Evolutionary conservation across 1,139 yeast species (phyloP), one percentile per base, ranked within the genome.

Genomic region (Arxiozyma slooffiae): DNA sequence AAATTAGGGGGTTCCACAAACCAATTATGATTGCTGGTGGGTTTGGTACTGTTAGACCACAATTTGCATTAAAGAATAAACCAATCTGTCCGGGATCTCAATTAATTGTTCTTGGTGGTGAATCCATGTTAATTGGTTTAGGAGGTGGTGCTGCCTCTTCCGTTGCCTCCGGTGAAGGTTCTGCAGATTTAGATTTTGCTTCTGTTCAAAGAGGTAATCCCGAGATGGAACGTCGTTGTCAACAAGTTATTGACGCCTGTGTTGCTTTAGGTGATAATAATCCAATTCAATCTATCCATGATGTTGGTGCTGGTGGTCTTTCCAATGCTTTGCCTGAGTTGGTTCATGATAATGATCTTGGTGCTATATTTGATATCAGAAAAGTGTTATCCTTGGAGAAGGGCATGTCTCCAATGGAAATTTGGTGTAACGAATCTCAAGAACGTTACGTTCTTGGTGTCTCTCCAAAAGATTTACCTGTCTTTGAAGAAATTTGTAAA

Each of bases 81-180:
- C 83, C 79, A 55, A 89, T 94, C 59, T 87, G 96, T 4, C 95
- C 97, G 34, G 97, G 97, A 22, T 82, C 97, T 30, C 82, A 85
- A 53, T 76, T 94, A 57, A 87, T 94, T 66, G 98, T 94, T 26
- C 79, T 94, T 50, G 99, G 99, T 65, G 99, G 99, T 53, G 96
- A 90, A 61, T 86, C 90, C n/a, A 92, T 94, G 98, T 79, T 94
- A 62, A 92, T 94, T 71, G 99, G 99, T 64, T 78, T 92, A 53
- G 99, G 99, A 64, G 99, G 99, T 66, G 99, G 99, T 72, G 98
- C 98, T 46, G 98, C 98, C 9, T 92, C 98, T 7, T 87, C 96
- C 9, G 80, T 90, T 49, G 81, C 95, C 18, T 86, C 97, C 24
- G 97, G 97, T 62, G 97, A 89, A 68, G 96, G 95, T 48, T 85